These are phyloP conservation scores for Ceratocystis smalleyi DNA, from an alignment of 2,329 filamentous ascomycete genomes.

Conservation along the genomic window DNA sequence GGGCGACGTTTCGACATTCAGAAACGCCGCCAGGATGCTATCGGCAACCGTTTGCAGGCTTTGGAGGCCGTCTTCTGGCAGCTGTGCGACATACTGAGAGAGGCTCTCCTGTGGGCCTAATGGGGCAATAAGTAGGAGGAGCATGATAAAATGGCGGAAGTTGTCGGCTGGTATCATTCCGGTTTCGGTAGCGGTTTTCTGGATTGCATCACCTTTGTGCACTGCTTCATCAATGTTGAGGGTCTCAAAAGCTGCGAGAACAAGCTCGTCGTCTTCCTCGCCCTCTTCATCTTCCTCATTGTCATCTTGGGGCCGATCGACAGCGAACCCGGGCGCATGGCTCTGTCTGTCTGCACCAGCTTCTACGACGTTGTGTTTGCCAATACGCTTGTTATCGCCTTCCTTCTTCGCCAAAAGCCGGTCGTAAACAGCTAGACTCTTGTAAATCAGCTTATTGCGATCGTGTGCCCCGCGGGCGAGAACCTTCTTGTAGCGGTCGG, in stretches of 20 bases:
- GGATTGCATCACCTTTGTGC: slow-evolving; percentile 34
- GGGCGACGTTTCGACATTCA: slow-evolving; percentile 46
- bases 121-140: slow-evolving; percentile 52
- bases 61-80: slow-evolving; percentile 36
- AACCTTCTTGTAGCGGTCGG: slow-evolving; percentile 50
- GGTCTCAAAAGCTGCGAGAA: slow-evolving; percentile 52
- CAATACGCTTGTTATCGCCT: slow-evolving; percentile 18
- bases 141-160: slow-evolving; percentile 52
- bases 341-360: slow-evolving; percentile 4
- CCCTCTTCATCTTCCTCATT: slow-evolving; percentile 26
- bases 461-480: slow-evolving; percentile 42
- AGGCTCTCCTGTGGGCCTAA: slow-evolving; percentile 49
- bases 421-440: slow-evolving; percentile 57
- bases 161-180: slow-evolving; percentile 61
- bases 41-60: slow-evolving; percentile 47
- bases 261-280: slow-evolving; percentile 39
- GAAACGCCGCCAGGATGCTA: slow-evolving; percentile 49
- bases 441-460: slow-evolving; percentile 51
- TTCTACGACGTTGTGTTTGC: not conserved
- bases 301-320: slow-evolving; percentile 31
- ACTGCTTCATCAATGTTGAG: slow-evolving; percentile 49
- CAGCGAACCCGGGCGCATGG: slow-evolving; percentile 29
- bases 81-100: slow-evolving; percentile 41
- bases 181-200: slow-evolving; percentile 28
- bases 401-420: slow-evolving; percentile 23